Evolutionary conservation across 495 filamentous ascomycete genomes (phyloP), one percentile per base, ranked within the genome.

Genomic region (Chaetomium tenue): DNA sequence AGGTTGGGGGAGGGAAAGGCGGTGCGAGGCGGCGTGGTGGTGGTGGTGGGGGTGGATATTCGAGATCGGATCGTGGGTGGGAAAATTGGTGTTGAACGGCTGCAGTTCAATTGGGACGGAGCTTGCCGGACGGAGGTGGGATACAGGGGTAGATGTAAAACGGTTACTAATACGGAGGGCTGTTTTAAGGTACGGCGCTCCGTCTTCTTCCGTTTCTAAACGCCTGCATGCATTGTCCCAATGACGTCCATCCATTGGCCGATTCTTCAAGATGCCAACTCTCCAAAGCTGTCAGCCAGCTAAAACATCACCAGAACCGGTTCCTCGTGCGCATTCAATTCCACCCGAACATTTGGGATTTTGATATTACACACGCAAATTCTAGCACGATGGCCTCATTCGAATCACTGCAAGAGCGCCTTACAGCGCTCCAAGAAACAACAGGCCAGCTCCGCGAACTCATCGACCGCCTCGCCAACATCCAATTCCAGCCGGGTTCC

Each of bases 391-490:
- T 68, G 63, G 58, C 71, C 82, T 84, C 87, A 18, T 79, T 83
- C 59, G 79, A 88, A 64, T 70, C 79, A 33, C 81, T 93, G 28
- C 84, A 88, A 39, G 79, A 84, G 59, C 88, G 90, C 54, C 81
- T 94, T 39, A 79, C 82, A 61, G 79, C 86, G 65, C 81, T 95
- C 16, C 87, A 89, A 54, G 84, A 89, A 56, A 79, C 86, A 20
- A 84, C 91, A 40, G 83, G 81, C 67, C 81, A 89, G 65, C 85
- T 88, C 25, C 82, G 88, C 61, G 85, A 88, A n/a, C 83, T 95
- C 16, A 90, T 96, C 63, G 76, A 86, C 56, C 88, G 89, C 8
- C 83, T 97, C 11, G 82, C 85, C 30, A 88, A 84, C 68, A 81
- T 93, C 65, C 82, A 87, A 44, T 84, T 88, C 65, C 81, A 84